phyloP scores from a whole-genome alignment of 2,329 filamentous ascomycete genomes.

The Paraphoma chrysanthemicola region DNA sequence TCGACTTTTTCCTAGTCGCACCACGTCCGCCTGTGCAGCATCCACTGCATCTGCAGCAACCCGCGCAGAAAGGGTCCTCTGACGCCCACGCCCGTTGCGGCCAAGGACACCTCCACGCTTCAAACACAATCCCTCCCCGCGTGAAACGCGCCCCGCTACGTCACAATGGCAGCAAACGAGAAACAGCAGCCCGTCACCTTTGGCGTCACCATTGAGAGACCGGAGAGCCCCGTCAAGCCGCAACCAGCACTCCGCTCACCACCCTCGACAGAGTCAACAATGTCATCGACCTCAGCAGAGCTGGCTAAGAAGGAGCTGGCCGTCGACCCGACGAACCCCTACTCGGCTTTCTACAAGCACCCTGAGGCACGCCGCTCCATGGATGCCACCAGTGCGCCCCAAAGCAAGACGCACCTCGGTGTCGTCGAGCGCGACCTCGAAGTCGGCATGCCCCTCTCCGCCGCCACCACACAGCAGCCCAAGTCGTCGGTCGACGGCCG shows the following conservation, averaged over 20 bases:
- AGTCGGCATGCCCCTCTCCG: constrained; percentile 40
- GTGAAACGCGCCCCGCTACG: constrained; percentile 15
- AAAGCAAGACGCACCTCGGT: constrained; percentile 43
- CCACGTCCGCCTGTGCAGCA: constrained; percentile 12
- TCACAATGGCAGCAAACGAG: constrained; percentile 39
- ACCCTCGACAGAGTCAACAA: constrained; percentile 41
- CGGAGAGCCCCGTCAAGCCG: constrained; percentile 21
- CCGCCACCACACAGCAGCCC: constrained; percentile 49
- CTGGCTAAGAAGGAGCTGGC: constrained; percentile 36
- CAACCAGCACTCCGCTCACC: constrained; percentile 34
- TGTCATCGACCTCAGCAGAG: constrained; percentile 43
- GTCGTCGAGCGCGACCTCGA: constrained; percentile 51
- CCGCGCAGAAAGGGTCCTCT: constrained; percentile 18
- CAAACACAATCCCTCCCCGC: constrained; percentile 13
- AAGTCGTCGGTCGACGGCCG: constrained; percentile 51
- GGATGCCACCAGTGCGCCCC: constrained; percentile 33
- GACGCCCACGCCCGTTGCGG: constrained; percentile 11
- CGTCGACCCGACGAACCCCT: constrained; percentile 48
- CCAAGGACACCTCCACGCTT: constrained; percentile 5
- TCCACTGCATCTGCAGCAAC: constrained; percentile 19
- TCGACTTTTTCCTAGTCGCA: constrained; percentile 15
- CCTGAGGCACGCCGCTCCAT: constrained; percentile 53
- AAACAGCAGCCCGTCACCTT: constrained; percentile 49
- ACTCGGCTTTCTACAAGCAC: constrained; percentile 58
- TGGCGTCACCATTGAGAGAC: constrained; percentile 50